Conservation (phyloP, 805 yeast species). For the Ogataea ganodermae region DNA sequence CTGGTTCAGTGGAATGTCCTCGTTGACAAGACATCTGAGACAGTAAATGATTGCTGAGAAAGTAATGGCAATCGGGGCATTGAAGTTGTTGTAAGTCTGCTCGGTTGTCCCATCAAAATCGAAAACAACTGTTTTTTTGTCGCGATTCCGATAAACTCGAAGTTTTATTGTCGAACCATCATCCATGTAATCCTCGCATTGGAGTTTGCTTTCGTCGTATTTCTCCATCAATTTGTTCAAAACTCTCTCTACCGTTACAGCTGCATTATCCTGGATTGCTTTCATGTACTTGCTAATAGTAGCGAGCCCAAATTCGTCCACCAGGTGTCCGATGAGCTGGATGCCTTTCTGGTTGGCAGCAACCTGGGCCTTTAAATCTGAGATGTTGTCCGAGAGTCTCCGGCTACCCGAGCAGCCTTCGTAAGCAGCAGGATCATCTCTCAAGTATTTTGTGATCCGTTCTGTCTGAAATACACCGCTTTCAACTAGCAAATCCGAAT, state of each 20-base stretch:
- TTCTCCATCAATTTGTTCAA: conserved; percentile 47
- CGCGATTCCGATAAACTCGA: conserved; percentile 49
- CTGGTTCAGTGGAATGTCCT: conserved; percentile 89
- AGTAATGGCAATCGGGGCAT: conserved; percentile 91
- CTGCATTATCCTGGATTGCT: conserved; percentile 82
- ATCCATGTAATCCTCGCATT: conserved; percentile 54
- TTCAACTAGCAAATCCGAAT: conserved; percentile 71
- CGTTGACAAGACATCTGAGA: conserved; percentile 78
- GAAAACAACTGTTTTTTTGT: conserved; percentile 64
- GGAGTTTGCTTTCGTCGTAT: too few relatives aligned
- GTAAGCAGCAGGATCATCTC: conserved; percentile 72
- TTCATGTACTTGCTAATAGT: conserved; percentile 73
- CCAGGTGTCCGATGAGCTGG: conserved; percentile 56
- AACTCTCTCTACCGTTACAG: conserved; percentile 62
- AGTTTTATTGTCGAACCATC: conserved; percentile 72
- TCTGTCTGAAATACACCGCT: conserved; percentile 76
- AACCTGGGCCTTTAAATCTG: conserved; percentile 82
- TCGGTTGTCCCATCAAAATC: conserved; percentile 86
- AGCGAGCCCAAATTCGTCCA: conserved; percentile 60
- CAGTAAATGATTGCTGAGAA: conserved; percentile 88
- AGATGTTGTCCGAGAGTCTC: conserved; percentile 76
- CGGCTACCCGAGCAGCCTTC: conserved; percentile 93
- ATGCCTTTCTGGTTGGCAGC: conserved; percentile 91
- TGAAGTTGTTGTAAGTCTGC: conserved; percentile 86
- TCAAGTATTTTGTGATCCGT: conserved; percentile 59